phyloP scores from a whole-genome alignment of 2,329 filamentous ascomycete species.

The Fusarium sambucinum region DNA sequence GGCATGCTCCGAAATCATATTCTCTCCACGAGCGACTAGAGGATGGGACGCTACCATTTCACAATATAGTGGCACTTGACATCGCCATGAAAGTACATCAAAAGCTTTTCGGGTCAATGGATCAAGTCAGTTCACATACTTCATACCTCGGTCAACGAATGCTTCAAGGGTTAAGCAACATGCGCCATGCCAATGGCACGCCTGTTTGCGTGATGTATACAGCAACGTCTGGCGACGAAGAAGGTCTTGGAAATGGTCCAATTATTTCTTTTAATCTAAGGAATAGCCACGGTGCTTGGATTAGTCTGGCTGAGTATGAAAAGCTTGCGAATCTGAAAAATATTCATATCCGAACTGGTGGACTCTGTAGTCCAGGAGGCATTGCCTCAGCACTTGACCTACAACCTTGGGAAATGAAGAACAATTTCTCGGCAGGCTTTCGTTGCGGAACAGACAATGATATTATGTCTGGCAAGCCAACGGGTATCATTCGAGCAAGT shows the following conservation, averaged over 20 bases:
- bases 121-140: conserved; percentile 77
- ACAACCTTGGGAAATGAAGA: conserved; percentile 82
- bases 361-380: conserved; percentile 92
- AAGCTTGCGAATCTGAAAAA: conserved; percentile 82
- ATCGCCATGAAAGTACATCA: conserved; percentile 77
- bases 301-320: conserved; percentile 87
- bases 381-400: conserved; percentile 79
- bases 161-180: conserved; percentile 65
- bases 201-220: conserved; percentile 75
- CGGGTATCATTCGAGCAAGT: conserved; percentile 86
- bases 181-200: conserved; percentile 77
- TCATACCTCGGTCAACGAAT: conserved; percentile 71
- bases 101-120: conserved; percentile 78
- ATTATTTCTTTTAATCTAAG: conserved; percentile 86
- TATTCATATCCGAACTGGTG: conserved; percentile 88
- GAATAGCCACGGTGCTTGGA: conserved; percentile 76
- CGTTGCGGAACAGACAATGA: conserved; percentile 88
- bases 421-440: conserved; percentile 86
- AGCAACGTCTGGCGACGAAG: conserved; percentile 46
- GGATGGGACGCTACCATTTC: conserved; percentile 91
- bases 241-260: conserved; percentile 70
- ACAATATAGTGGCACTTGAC: conserved; percentile 87
- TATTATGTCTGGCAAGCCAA: conserved; percentile 85
- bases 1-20: conserved; percentile 81
- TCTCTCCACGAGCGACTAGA: conserved; percentile 85